Percentiles rank a stretch among this genome's conserved stretches.
Evolutionary conservation across 164 flowering plant species (phyloP).

Genomic region (Macadamia tetraphylla): DNA sequence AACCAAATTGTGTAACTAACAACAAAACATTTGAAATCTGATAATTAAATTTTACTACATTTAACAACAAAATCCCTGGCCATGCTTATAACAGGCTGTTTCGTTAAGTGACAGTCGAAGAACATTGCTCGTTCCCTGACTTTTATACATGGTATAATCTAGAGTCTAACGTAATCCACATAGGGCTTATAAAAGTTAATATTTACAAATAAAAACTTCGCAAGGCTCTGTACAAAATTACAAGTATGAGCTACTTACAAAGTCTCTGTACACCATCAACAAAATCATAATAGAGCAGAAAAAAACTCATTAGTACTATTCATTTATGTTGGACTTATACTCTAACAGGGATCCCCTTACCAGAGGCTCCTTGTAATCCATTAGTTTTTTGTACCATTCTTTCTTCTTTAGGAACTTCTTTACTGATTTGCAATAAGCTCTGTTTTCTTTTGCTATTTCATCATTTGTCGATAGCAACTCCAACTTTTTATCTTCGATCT

Average conservation of each 20-base stretch:
- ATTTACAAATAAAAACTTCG: too few species aligned
- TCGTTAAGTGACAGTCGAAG: too few species aligned
- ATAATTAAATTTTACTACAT: too few species aligned
- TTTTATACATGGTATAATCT: too few species aligned
- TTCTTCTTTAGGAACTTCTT: conserved; percentile 18
- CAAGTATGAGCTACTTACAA: neutral
- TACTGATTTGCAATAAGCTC: neutral
- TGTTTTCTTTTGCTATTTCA: neutral
- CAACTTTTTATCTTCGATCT: conserved; percentile 13
- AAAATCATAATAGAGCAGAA: neutral
- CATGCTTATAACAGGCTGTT: too few species aligned
- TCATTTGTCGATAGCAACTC: conserved; percentile 1
- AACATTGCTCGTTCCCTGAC: too few species aligned
- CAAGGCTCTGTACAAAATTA: neutral
- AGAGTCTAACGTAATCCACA: too few species aligned
- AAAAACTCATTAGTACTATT: neutral
- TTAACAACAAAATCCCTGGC: too few species aligned
- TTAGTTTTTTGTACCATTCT: neutral
- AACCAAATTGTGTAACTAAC: too few species aligned
- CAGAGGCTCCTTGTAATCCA: conserved; percentile 9
- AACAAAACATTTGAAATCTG: too few species aligned
- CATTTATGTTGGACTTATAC: neutral
- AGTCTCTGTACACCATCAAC: neutral
- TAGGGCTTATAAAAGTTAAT: too few species aligned
- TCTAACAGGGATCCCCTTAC: conserved; percentile 1